These are phyloP conservation scores for Trifolium subterraneum DNA, from an alignment of 306 rosid species.

Conservation along the genomic window DNA sequence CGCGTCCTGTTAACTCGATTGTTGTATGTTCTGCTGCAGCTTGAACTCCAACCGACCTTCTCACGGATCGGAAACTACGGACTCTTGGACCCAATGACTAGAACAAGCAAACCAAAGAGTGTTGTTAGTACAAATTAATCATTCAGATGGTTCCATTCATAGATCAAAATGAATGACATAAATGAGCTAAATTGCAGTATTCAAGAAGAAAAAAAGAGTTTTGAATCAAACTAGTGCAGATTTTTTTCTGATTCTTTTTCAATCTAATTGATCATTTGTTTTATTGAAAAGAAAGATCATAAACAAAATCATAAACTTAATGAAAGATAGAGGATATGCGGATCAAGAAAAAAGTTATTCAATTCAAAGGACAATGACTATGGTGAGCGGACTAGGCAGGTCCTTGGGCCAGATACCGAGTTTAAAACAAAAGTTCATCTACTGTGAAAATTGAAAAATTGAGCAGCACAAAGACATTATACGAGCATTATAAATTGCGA, in stretches of 20 bases:
- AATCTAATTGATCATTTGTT: conserved; percentile 29
- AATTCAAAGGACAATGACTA: conserved; percentile 21
- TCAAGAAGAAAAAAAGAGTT: neutral
- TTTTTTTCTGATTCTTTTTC: conserved; percentile 29
- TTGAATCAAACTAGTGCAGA: conserved; percentile 33
- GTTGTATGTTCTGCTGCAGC: conserved; percentile 75
- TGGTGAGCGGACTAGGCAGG: too few species aligned
- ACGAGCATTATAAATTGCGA: neutral
- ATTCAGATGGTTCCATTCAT: conserved; percentile 33
- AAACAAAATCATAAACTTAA: conserved; percentile 14
- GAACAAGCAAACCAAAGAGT: conserved; percentile 35
- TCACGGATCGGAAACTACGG: conserved; percentile 77
- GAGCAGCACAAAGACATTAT: conserved; percentile 27
- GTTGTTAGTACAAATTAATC: conserved; percentile 26
- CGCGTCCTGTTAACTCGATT: conserved; percentile 89
- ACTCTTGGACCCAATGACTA: conserved; percentile 88
- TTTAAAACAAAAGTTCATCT: too few species aligned
- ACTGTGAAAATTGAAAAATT: neutral
- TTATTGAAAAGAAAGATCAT: conserved; percentile 11
- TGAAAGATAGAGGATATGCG: neutral
- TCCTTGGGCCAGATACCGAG: too few species aligned
- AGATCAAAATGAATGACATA: neutral
- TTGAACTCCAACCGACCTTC: conserved; percentile 93
- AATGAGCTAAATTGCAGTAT: too few species aligned
- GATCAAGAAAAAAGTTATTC: too few species aligned